These are phyloP conservation scores for Chlorella sp. DNA, from an alignment of 139 green algal genomes.

Conservation along the genomic window DNA sequence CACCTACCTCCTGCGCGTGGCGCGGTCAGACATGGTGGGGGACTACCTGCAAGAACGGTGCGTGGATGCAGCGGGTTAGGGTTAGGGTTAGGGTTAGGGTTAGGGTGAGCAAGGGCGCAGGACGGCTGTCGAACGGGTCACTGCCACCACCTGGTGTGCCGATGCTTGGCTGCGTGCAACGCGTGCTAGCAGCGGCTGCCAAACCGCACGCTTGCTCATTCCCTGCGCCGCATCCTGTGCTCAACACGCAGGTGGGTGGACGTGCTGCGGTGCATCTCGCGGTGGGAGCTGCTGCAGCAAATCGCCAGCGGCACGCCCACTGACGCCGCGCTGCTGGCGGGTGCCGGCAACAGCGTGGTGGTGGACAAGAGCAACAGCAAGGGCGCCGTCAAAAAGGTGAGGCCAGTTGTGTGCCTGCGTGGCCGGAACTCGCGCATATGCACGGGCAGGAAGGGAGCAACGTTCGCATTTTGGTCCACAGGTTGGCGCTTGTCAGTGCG, in stretches of 20 bases:
- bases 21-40: constrained; percentile 49
- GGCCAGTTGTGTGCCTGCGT: no score
- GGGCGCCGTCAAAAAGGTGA: not conserved
- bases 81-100: no score
- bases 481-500: no score
- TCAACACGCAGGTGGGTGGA: constrained; percentile 79
- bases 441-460: no score
- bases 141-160: no score
- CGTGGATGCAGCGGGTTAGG: no score
- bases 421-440: no score
- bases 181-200: not conserved
- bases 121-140: no score
- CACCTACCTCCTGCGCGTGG: constrained; percentile 69
- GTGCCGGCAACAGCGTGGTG: constrained; percentile 17
- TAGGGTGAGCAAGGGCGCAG: no score
- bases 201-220: not conserved
- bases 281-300: constrained; percentile 90
- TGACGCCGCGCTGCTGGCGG: constrained; percentile 82
- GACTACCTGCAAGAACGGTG: constrained; percentile 71
- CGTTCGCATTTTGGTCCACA: no score
- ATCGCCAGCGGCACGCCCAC: constrained; percentile 73
- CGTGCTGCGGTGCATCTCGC: constrained; percentile 86
- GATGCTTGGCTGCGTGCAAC: no score
- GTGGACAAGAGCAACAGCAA: constrained; percentile 8
- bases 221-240: no score